Base-by-base conservation (phyloP, 2,329 filamentous ascomycete genomes). In the Penicillium expansum region DNA sequence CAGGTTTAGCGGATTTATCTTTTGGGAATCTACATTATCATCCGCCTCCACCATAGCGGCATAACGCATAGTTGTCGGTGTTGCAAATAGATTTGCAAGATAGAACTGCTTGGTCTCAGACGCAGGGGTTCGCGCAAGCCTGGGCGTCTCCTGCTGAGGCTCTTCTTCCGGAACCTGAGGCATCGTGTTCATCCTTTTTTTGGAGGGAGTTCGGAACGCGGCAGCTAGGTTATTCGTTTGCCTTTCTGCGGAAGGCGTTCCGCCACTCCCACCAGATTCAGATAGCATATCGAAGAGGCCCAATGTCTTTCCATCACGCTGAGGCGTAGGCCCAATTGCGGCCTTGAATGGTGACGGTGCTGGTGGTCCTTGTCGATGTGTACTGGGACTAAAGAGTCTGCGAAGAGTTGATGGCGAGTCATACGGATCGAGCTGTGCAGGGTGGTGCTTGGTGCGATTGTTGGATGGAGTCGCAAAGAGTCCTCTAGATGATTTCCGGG, bases 251-350 rank as follows among this genome's bases (percentile, higher is more conserved):
- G 70, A 69, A 0, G 74, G 74, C 0, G 72, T 74, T 5, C 69
- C 69, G 4, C 66, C 70, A 52, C 69, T 75, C 3, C 69, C 68
- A 1, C 73, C 74, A 0, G 76, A 76, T 20, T 73, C 71, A 5
- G 77, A 77, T 5, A 81, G 69, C 42, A 79, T 67, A 55, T 80
- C 79, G 50, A 81, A 80, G 2, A 81, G 68, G 0, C 79, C 79
- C 2, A 81, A 62, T 0, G 77, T 72, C 43, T 74, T 79, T 10
- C 79, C 79, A 64, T 80, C 77, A 37, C 78, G 74, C 56, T 80
- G 77, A 1, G 79, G 79, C 2, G 79, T 80, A 13, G 79, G 79
- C 4, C 78, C 79, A 48, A 80, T 77, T 24, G 70, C 72, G 9
- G 71, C 60, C 43, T 75, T 74, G 2, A 78, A 61, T 3, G 75